Evolutionary conservation across 139 green algal species (phyloP).

Genomic region (Asterochloris erici): DNA sequence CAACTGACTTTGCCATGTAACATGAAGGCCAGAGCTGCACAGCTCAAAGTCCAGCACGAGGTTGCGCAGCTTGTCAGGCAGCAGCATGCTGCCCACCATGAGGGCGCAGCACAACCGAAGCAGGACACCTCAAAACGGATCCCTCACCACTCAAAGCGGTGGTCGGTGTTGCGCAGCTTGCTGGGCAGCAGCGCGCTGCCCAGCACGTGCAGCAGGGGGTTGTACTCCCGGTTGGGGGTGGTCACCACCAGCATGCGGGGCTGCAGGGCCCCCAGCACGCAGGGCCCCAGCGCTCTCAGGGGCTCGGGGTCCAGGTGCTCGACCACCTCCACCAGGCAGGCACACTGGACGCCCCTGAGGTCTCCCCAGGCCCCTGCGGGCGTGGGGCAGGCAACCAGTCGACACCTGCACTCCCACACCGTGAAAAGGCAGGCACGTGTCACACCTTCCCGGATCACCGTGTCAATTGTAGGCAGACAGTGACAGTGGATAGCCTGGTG

Average conservation of each 20-base stretch:
- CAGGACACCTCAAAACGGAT: not conserved
- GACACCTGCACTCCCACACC: too few relatives aligned
- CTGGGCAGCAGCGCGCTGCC: slow-evolving; percentile 17
- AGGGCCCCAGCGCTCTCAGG: slow-evolving; percentile 35
- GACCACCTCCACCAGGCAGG: slow-evolving; percentile 54
- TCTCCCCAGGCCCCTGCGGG: slow-evolving; percentile 29
- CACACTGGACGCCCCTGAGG: slow-evolving; percentile 37
- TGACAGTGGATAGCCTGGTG: too few relatives aligned
- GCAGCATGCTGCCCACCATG: slow-evolving; percentile 3
- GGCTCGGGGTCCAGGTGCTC: slow-evolving; percentile 63
- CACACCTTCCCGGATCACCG: too few relatives aligned
- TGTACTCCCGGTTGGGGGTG: slow-evolving; percentile 74
- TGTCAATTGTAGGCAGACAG: too few relatives aligned
- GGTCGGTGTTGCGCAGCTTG: slow-evolving; percentile 49
- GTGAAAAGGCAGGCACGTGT: not conserved
- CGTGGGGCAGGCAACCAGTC: not conserved
- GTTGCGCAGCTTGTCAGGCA: slow-evolving; percentile 33
- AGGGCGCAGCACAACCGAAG: not conserved
- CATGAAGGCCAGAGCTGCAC: too few relatives aligned
- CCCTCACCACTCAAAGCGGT: slow-evolving; percentile 60
- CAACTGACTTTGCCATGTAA: too few relatives aligned
- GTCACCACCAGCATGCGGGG: slow-evolving; percentile 49
- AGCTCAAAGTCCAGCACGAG: too few relatives aligned
- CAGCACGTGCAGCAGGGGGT: slow-evolving; percentile 28
- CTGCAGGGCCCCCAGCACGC: slow-evolving; percentile 43